Percentiles rank a stretch among this genome's conserved stretches.
Conservation (phyloP, 2,329 filamentous ascomycete species). For the Arthrobotrys musiformis region DNA sequence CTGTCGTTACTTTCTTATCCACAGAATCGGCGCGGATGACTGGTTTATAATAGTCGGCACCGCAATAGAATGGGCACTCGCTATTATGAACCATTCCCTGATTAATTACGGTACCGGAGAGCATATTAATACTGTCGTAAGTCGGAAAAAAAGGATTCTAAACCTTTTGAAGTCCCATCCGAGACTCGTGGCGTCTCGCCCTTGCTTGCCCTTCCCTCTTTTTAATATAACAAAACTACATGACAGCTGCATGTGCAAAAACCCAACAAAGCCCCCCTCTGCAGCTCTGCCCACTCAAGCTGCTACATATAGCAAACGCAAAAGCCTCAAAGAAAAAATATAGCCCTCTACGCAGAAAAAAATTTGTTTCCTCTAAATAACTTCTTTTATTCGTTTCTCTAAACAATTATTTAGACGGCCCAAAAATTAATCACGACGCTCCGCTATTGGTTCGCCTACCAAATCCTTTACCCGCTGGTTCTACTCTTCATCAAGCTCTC, state of each 20-base stretch:
- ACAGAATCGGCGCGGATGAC: slow-evolving; percentile 61
- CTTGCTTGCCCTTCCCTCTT: slow-evolving; percentile 19
- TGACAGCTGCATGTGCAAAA: neutral
- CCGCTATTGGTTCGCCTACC: slow-evolving; percentile 63
- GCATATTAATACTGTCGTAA: slow-evolving; percentile 56
- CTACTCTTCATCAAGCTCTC: slow-evolving; percentile 64
- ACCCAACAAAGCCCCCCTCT: slow-evolving; percentile 6
- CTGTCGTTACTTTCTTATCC: slow-evolving; percentile 57
- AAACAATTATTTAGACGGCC: slow-evolving; percentile 25
- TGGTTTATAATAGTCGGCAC: slow-evolving; percentile 61
- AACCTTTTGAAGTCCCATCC: neutral
- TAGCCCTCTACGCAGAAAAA: neutral
- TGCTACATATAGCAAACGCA: neutral
- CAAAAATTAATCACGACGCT: slow-evolving; percentile 57
- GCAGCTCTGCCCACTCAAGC: neutral
- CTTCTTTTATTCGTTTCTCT: neutral
- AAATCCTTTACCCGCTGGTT: slow-evolving; percentile 62
- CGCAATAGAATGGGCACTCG: slow-evolving; percentile 56
- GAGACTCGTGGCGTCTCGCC: neutral
- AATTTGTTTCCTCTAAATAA: neutral
- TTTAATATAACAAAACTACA: slow-evolving; percentile 14
- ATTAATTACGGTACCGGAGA: slow-evolving; percentile 54
- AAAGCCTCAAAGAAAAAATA: neutral
- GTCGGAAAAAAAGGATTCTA: neutral
- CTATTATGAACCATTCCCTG: slow-evolving; percentile 56